Percentiles rank a stretch among this genome's conserved stretches.
These are phyloP conservation scores for Arabidopsis suecica DNA, from an alignment of 345 rosid genomes.

Conservation along the genomic window DNA sequence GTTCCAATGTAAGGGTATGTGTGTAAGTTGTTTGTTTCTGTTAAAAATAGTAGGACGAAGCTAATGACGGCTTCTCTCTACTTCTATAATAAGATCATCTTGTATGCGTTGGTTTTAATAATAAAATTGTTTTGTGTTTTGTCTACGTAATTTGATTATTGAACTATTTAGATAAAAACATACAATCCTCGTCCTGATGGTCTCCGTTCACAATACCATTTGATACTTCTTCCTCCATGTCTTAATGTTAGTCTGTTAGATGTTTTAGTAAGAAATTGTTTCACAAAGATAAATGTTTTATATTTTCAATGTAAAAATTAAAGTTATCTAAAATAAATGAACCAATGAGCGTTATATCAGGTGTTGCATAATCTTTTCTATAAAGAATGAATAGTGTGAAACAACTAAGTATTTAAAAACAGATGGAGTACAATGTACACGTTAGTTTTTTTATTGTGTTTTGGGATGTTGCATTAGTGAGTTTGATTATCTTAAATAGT, in stretches of 20 bases:
- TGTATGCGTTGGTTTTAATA: background rate
- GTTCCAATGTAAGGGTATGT: conserved; percentile 5
- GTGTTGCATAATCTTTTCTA: background rate
- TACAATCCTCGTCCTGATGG: background rate
- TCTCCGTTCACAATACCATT: background rate
- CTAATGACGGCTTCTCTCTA: conserved; percentile 5
- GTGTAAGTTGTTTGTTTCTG: background rate
- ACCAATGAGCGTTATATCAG: background rate
- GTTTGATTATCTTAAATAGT: background rate
- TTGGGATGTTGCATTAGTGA: background rate
- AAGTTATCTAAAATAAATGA: background rate
- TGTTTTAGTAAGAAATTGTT: background rate
- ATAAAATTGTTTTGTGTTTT: conserved; percentile 10
- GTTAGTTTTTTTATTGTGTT: background rate
- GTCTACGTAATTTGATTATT: background rate
- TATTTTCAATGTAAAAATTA: background rate
- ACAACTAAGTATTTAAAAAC: background rate
- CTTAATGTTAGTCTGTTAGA: background rate
- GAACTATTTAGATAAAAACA: background rate
- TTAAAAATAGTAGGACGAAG: conserved; percentile 17
- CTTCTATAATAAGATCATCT: conserved; percentile 22
- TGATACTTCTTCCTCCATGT: background rate
- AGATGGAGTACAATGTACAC: background rate
- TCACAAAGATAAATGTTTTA: background rate
- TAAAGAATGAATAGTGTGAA: background rate